Evolutionary conservation across 2,329 filamentous ascomycete genomes (phyloP).

Genomic region (Huntiella moniliformis): DNA sequence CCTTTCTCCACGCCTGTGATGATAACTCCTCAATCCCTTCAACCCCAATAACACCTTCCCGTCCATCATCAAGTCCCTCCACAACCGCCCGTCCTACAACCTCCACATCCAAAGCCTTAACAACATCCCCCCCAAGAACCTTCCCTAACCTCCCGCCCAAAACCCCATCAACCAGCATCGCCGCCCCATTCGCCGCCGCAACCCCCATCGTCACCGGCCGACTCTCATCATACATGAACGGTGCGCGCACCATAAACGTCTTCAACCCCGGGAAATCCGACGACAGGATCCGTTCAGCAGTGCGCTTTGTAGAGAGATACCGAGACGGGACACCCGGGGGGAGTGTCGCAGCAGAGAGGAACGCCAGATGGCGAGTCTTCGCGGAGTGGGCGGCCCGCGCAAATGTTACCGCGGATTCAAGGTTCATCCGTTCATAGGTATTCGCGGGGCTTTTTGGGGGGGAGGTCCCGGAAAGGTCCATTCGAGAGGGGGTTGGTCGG

Average conservation of each 20-base stretch:
- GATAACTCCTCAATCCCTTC: conserved; percentile 66
- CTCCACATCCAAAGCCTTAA: conserved; percentile 73
- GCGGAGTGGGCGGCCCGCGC: conserved; percentile 55
- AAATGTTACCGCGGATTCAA: conserved; percentile 67
- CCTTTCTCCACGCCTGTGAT: conserved; percentile 68
- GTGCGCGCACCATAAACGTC: conserved; percentile 63
- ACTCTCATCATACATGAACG: conserved; percentile 76
- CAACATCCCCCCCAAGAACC: conserved; percentile 56
- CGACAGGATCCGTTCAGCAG: conserved; percentile 64
- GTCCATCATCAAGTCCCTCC: conserved; percentile 59
- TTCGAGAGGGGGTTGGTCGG: background rate
- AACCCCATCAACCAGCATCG: conserved; percentile 56
- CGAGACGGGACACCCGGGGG: conserved; percentile 66
- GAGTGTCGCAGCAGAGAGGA: conserved; percentile 74
- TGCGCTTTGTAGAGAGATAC: conserved; percentile 82
- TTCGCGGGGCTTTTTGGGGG: background rate
- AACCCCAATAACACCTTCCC: conserved; percentile 60
- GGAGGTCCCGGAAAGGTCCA: background rate
- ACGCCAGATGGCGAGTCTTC: conserved; percentile 55
- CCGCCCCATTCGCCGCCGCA: conserved; percentile 57
- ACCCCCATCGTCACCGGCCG: conserved; percentile 69
- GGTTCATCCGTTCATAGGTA: conserved; percentile 84
- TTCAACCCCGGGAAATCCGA: conserved; percentile 57
- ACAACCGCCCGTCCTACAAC: conserved; percentile 76
- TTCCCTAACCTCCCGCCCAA: conserved; percentile 58